Evolutionary conservation across 441 rosid genomes (phyloP).

Genomic region (Capsella rubella): DNA sequence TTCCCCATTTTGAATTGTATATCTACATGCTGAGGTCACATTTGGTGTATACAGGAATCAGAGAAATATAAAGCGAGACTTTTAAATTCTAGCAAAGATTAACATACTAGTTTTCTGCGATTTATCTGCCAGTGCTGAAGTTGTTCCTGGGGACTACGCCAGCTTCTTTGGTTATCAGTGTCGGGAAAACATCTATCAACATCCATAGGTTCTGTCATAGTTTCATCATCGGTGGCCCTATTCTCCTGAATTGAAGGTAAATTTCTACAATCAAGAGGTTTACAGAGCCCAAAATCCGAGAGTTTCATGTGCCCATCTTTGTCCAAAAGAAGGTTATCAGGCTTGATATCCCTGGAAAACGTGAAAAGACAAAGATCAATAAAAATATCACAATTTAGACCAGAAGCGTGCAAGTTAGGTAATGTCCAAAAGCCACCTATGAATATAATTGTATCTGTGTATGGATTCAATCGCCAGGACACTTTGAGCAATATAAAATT

Average conservation of each 20-base stretch:
- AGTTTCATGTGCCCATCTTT: constrained; percentile 98
- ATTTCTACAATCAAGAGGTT: constrained; percentile 89
- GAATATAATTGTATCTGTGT: constrained; percentile 91
- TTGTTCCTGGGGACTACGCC: constrained; percentile 92
- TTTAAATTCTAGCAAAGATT: constrained; percentile 23
- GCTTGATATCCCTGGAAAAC: constrained; percentile 86
- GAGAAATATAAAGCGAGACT: background rate
- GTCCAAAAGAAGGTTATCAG: constrained; percentile 95
- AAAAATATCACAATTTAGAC: constrained; percentile 23
- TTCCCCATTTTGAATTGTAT: constrained; percentile 8
- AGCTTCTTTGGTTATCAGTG: constrained; percentile 74
- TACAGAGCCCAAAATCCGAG: constrained; percentile 97
- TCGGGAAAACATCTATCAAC: constrained; percentile 79
- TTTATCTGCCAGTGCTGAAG: constrained; percentile 99
- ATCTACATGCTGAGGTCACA: constrained; percentile 31
- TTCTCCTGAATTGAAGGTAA: constrained; percentile 85
- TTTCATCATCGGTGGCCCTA: constrained; percentile 69
- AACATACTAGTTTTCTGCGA: constrained; percentile 85
- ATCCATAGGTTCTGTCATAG: constrained; percentile 79
- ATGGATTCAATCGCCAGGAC: constrained; percentile 94
- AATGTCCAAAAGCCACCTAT: constrained; percentile 64
- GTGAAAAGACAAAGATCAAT: constrained; percentile 36
- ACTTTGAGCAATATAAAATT: constrained; percentile 94
- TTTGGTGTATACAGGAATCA: constrained; percentile 8
- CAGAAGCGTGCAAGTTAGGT: constrained; percentile 34